Percentiles rank a stretch among this genome's conserved stretches.
phyloP scores from a whole-genome alignment of 164 flowering plant genomes.

The Vitis riparia region DNA sequence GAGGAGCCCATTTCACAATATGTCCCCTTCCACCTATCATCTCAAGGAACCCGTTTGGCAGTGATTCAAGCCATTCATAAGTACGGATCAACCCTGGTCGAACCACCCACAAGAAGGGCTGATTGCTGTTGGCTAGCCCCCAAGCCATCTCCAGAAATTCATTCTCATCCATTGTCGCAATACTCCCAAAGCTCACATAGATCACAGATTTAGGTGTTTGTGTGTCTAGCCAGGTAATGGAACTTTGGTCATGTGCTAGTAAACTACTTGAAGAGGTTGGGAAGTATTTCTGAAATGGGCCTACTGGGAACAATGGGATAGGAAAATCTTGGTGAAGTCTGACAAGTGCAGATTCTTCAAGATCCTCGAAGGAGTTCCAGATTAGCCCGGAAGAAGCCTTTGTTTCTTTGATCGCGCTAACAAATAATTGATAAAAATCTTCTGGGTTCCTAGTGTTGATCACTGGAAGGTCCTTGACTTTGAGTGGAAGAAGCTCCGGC shows the following conservation, averaged over 20 bases:
- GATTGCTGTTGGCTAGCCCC: conserved; percentile 41
- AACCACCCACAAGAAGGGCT: conserved; percentile 50
- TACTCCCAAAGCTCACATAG: conserved; percentile 52
- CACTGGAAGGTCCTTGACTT: conserved; percentile 25
- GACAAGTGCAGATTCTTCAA: conserved; percentile 23
- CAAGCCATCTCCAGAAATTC: conserved; percentile 36
- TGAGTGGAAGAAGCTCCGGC: conserved; percentile 26
- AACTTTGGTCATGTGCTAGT: conserved; percentile 25
- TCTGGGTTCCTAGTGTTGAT: conserved; percentile 6
- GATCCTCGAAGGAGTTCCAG: conserved; percentile 37
- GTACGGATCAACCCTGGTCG: conserved; percentile 36
- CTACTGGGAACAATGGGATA: conserved; percentile 34
- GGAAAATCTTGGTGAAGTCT: conserved; percentile 3
- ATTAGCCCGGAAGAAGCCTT: conserved; percentile 27
- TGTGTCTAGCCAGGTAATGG: conserved; percentile 44
- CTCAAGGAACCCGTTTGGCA: conserved; percentile 31
- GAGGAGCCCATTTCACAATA: conserved; percentile 68
- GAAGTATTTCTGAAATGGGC: conserved; percentile 40
- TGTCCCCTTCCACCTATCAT: conserved; percentile 19
- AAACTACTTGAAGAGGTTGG: conserved; percentile 30
- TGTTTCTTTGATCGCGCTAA: not conserved
- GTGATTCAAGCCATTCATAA: conserved; percentile 14
- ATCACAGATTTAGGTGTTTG: conserved; percentile 40
- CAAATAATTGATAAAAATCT: not conserved
- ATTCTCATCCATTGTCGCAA: conserved; percentile 14